phyloP scores from a whole-genome alignment of 2,329 filamentous ascomycete genomes.

The Rhynchosporium agropyri region DNA sequence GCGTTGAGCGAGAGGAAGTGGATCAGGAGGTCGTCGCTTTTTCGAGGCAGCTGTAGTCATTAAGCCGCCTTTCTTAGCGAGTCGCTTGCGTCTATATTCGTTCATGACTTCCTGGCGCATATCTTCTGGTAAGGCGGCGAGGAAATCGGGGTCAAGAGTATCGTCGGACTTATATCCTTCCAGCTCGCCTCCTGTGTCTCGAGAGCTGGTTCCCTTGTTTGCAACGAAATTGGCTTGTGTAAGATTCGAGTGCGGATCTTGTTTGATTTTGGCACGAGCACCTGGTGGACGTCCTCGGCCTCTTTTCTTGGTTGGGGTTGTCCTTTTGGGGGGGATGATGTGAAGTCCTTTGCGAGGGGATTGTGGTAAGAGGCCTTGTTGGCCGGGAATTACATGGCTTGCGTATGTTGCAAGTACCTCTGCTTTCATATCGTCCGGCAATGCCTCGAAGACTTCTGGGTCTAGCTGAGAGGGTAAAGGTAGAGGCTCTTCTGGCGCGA shows the following conservation, averaged over 20 bases:
- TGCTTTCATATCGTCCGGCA: conserved; percentile 83
- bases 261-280: conserved; percentile 45
- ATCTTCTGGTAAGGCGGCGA: conserved; percentile 81
- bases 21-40: conserved; percentile 32
- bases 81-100: conserved; percentile 66
- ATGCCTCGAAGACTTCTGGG: conserved; percentile 76
- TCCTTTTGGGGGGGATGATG: conserved; percentile 45
- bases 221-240: conserved; percentile 74
- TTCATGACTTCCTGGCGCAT: conserved; percentile 76
- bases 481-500: conserved; percentile 18
- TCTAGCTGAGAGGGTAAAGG: conserved; percentile 76
- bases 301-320: conserved; percentile 67
- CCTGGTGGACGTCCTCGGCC: conserved; percentile 47
- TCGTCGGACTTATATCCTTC: conserved; percentile 29
- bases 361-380: conserved; percentile 43
- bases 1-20: conserved; percentile 33
- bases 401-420: conserved; percentile 78
- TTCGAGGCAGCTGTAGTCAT: conserved; percentile 42
- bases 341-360: conserved; percentile 60
- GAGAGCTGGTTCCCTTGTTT: conserved; percentile 41
- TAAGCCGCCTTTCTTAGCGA: conserved; percentile 59
- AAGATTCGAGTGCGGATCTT: conserved; percentile 60
- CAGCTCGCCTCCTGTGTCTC: conserved; percentile 23
- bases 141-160: conserved; percentile 60
- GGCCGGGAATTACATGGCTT: conserved; percentile 37